These are phyloP conservation scores for Aspergillus leporis DNA, from an alignment of 495 filamentous ascomycete genomes.

Conservation along the genomic window DNA sequence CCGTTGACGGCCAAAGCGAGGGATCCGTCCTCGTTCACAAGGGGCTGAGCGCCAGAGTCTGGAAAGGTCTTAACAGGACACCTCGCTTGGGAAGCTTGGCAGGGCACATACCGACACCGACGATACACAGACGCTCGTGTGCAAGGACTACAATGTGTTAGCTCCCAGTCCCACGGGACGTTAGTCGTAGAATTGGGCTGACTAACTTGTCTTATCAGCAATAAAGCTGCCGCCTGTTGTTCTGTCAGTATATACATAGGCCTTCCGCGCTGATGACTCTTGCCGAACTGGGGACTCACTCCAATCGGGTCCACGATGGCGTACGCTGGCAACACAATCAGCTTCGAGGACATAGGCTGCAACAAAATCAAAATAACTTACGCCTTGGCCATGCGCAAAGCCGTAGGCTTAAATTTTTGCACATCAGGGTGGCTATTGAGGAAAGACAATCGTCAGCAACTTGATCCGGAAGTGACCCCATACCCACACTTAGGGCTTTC, in stretches of 20 bases:
- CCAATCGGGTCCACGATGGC: slow-evolving; percentile 98
- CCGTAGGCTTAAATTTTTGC: slow-evolving; percentile 93
- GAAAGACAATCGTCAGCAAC: neutral
- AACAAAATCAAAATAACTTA: slow-evolving; percentile 47
- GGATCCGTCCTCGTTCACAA: slow-evolving; percentile 85
- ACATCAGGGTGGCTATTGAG: slow-evolving; percentile 84
- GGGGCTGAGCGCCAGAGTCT: slow-evolving; percentile 94
- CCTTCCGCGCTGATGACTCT: slow-evolving; percentile 30
- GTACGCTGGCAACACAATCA: slow-evolving; percentile 62
- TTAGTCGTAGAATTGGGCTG: neutral
- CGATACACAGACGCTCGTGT: slow-evolving; percentile 95
- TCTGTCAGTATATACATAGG: slow-evolving; percentile 15
- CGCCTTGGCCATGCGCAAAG: slow-evolving; percentile 94
- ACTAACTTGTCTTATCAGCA: slow-evolving; percentile 84
- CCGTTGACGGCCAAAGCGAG: slow-evolving; percentile 96
- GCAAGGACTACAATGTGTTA: slow-evolving; percentile 72
- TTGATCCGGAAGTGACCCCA: neutral
- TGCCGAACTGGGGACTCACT: no score
- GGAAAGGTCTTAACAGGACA: slow-evolving; percentile 21
- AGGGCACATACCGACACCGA: slow-evolving; percentile 82
- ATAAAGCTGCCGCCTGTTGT: slow-evolving; percentile 81
- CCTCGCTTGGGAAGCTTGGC: slow-evolving; percentile 8
- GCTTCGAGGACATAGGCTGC: slow-evolving; percentile 31
- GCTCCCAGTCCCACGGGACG: slow-evolving; percentile 12
- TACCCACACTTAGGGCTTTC: slow-evolving; percentile 19